phyloP scores from a whole-genome alignment of 768 basidiomycete genomes.

The Strobilomyces echinocephalus region DNA sequence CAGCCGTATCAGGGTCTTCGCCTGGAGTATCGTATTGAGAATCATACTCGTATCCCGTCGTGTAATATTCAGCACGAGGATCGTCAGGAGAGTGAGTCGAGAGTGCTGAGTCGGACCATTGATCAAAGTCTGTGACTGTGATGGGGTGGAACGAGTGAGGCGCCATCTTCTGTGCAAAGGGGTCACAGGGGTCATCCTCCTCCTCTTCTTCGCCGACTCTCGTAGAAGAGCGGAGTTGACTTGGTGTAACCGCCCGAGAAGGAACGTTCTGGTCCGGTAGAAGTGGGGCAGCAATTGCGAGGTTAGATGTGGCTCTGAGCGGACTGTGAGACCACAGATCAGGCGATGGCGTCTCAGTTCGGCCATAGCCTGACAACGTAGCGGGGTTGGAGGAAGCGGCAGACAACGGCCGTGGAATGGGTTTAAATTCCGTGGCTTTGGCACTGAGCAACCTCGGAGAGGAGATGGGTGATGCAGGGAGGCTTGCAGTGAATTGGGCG shows the following conservation, averaged over 20 bases:
- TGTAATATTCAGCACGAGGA: slow-evolving; percentile 32
- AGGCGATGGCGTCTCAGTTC: slow-evolving; percentile 81
- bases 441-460: slow-evolving; percentile 85
- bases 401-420: slow-evolving; percentile 74
- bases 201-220: slow-evolving; percentile 59
- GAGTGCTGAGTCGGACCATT: slow-evolving; percentile 50
- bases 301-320: slow-evolving; percentile 69
- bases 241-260: slow-evolving; percentile 61
- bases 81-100: slow-evolving; percentile 54
- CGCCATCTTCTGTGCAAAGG: slow-evolving; percentile 45
- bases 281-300: slow-evolving; percentile 88
- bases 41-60: slow-evolving; percentile 30
- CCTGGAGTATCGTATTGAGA: slow-evolving; percentile 27
- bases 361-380: slow-evolving; percentile 40
- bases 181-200: slow-evolving; percentile 85
- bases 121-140: slow-evolving; percentile 60
- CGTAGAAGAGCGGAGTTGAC: slow-evolving; percentile 62
- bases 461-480: slow-evolving; percentile 78
- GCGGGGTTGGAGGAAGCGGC: slow-evolving; percentile 57
- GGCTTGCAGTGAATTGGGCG: slow-evolving; percentile 70
- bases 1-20: slow-evolving; percentile 49
- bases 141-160: slow-evolving; percentile 60
- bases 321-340: slow-evolving; percentile 82
- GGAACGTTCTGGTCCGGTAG: slow-evolving; percentile 60
- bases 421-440: slow-evolving; percentile 86